Base-by-base conservation (phyloP, 2,329 filamentous ascomycete species). In the Aspergillus novoparasiticus region DNA sequence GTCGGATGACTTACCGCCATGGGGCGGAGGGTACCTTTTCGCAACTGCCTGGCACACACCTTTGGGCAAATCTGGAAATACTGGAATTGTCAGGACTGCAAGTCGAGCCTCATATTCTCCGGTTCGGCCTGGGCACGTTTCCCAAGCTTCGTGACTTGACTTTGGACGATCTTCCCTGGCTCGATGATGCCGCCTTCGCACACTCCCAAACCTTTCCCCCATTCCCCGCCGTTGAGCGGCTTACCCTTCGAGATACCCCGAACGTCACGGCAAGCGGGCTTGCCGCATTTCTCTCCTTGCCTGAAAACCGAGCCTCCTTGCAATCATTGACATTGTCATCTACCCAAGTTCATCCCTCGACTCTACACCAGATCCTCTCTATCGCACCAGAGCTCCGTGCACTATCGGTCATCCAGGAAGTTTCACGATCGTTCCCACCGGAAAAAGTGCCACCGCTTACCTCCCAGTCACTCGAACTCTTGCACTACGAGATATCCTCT, bases 1-100 rank as follows among this genome's bases (percentile, higher is more conserved):
- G 93, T 68, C 95, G 95, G 79, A 97, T 97, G 92, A 90, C 87
- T 59, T 98, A 96, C 79, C 85, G 87, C 59, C 82, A 83, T 54
- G 94, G 94, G 14, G 86, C 92, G 1, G 94, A 97, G 80, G 86
- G 86, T 61, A 91, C 89, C 72, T 85, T 98, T 61, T 87, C 92
- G 70, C 82, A 86, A 59, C 82, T 97, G 46, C 85, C 87, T 9
- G 63, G 88, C 86, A 64, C 86, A 81, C 61, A 71, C 9, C 71
- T 75, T 3, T 82, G 80, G 80, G 64, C 57, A 19, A 80, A 80
- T 51, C 63, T 82, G 64, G 79, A 82, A 61, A 71, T 78, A 0
- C 65, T 82, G 36, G 79, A 82, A 63, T 60, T 82, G 23, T 74
- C 74, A 0, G 70, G 73, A 1, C 66, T 82, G 12, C 71, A 75